Evolutionary conservation across 108 stramenopile species (phyloP).

Genomic region (Fragilariopsis cylindrus): DNA sequence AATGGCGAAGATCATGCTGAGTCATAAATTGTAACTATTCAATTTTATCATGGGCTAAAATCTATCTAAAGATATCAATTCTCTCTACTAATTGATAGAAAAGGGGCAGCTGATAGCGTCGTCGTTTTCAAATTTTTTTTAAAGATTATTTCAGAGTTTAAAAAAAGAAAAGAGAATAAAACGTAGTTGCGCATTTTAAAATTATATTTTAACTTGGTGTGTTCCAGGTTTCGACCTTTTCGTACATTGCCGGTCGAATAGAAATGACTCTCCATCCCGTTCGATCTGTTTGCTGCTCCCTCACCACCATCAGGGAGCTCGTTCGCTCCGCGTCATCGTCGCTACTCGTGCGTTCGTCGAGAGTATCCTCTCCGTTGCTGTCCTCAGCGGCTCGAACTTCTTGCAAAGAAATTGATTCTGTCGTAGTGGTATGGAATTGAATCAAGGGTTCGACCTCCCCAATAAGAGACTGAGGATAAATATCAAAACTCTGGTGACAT

Average conservation of each 20-base stretch:
- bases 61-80: too few species aligned
- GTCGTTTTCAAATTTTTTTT: too few species aligned
- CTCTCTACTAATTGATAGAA: too few species aligned
- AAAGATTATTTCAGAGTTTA: too few species aligned
- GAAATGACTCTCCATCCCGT: constrained; percentile 82
- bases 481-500: constrained; percentile 85
- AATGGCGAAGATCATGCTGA: too few species aligned
- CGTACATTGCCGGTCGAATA: constrained; percentile 85
- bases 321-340: background rate
- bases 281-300: constrained; percentile 69
- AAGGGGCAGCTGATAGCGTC: too few species aligned
- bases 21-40: too few species aligned
- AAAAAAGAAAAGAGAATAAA: too few species aligned
- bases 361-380: constrained; percentile 13
- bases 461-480: constrained; percentile 72
- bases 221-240: constrained; percentile 57
- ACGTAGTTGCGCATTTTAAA: too few species aligned
- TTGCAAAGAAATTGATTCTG: constrained; percentile 78
- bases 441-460: constrained; percentile 76
- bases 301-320: constrained; percentile 15
- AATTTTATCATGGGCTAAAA: too few species aligned
- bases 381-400: constrained; percentile 56
- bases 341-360: background rate
- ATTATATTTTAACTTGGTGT: constrained; percentile 48
- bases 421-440: constrained; percentile 85